Conservation (phyloP, 2,329 filamentous ascomycete genomes). For the Penicillium rolfsii region DNA sequence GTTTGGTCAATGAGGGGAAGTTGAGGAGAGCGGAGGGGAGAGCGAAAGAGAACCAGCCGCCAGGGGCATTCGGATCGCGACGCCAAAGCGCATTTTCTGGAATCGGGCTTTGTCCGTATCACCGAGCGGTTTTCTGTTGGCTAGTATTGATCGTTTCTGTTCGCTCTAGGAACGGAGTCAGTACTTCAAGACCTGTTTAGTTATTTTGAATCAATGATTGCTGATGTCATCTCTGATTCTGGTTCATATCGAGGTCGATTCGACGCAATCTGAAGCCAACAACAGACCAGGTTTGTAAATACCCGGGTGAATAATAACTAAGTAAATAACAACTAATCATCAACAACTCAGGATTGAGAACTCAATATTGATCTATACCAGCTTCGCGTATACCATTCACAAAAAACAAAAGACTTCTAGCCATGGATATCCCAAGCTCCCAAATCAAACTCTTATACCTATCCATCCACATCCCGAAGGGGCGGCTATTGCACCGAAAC, state of each 20-base stretch:
- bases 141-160: background rate
- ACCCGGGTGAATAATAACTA: background rate
- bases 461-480: slow-evolving; percentile 57
- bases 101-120: slow-evolving; percentile 8
- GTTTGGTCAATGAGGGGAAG: slow-evolving; percentile 37
- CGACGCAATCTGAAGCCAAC: background rate
- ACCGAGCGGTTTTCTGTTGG: background rate
- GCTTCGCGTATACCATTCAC: background rate
- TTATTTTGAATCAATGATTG: background rate
- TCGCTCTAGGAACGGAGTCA: background rate
- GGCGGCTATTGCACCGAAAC: slow-evolving; percentile 68
- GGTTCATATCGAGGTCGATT: slow-evolving; percentile 1
- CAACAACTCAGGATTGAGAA: too few relatives aligned
- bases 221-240: background rate
- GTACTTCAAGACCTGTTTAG: background rate
- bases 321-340: too few relatives aligned
- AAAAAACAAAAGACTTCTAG: background rate
- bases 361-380: too few relatives aligned
- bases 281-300: background rate
- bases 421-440: slow-evolving; percentile 20
- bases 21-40: slow-evolving; percentile 13
- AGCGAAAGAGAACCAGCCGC: slow-evolving; percentile 5
- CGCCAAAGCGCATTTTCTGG: slow-evolving; percentile 19
- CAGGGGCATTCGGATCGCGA: slow-evolving; percentile 23
- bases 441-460: slow-evolving; percentile 34